Percentiles rank a stretch among this genome's conserved stretches.
These are phyloP conservation scores for Dictyostelium purpureum DNA, from an alignment of 78 protist species.

Conservation along the genomic window DNA sequence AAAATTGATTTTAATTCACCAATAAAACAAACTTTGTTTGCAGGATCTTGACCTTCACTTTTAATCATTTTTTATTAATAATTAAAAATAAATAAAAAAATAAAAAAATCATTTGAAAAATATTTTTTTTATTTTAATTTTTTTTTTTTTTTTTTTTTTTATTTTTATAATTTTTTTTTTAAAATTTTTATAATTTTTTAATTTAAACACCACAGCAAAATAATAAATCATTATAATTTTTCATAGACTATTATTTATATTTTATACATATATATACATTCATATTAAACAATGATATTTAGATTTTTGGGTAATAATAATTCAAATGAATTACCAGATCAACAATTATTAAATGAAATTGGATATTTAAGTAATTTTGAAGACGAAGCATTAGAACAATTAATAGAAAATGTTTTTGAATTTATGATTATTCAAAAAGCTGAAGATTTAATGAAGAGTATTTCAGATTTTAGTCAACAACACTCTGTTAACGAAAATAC, in stretches of 20 bases:
- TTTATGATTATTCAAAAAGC: conserved; percentile 44
- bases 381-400: background rate
- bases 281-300: background rate
- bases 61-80: background rate
- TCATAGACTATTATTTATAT: background rate
- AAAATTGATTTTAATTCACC: background rate
- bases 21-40: background rate
- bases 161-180: background rate
- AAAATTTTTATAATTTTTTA: background rate
- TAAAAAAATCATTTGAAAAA: background rate
- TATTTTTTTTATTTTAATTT: background rate
- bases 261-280: background rate
- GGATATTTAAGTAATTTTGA: conserved; percentile 40
- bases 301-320: conserved; percentile 51
- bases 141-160: background rate
- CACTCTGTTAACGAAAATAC: conserved; percentile 50
- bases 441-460: background rate
- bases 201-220: background rate
- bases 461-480: conserved; percentile 4
- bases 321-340: conserved; percentile 45
- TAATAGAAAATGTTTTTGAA: conserved; percentile 48
- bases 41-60: background rate
- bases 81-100: background rate
- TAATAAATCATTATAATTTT: background rate
- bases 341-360: conserved; percentile 65